phyloP scores from a whole-genome alignment of 176 grass and related monocot genomes.

The Carex parvula region DNA sequence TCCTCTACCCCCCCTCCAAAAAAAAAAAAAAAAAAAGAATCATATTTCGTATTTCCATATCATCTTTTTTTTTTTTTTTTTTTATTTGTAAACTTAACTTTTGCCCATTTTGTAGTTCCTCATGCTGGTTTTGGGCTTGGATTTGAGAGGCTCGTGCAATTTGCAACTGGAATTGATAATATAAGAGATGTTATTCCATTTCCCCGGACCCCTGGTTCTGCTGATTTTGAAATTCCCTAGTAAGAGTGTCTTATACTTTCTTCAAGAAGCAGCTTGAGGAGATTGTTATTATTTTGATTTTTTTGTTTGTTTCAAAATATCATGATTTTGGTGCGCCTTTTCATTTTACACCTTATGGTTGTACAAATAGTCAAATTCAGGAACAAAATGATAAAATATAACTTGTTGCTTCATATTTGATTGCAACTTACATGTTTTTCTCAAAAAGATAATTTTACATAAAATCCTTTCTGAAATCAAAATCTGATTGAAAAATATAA shows the following conservation, averaged over 20 bases:
- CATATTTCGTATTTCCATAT: not conserved
- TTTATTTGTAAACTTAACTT: conserved; percentile 12
- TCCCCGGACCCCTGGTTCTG: conserved; percentile 73
- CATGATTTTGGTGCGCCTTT: not conserved
- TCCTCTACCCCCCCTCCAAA: not conserved
- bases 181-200: conserved; percentile 96
- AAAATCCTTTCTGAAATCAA: not conserved
- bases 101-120: conserved; percentile 48
- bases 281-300: not conserved
- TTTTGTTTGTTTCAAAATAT: not conserved
- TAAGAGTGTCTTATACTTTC: conserved; percentile 10
- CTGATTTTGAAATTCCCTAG: conserved; percentile 49
- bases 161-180: conserved; percentile 92
- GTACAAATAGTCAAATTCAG: not conserved
- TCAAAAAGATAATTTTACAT: not conserved
- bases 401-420: not conserved
- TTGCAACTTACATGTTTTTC: not conserved
- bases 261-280: conserved; percentile 23
- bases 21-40: too few species aligned
- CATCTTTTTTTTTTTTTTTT: conserved; percentile 11
- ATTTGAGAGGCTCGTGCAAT: conserved; percentile 96
- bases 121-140: conserved; percentile 97
- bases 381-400: not conserved
- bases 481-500: not conserved
- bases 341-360: not conserved